phyloP scores from a whole-genome alignment of 345 rosid genomes.

The Streptanthus diversifolius region DNA sequence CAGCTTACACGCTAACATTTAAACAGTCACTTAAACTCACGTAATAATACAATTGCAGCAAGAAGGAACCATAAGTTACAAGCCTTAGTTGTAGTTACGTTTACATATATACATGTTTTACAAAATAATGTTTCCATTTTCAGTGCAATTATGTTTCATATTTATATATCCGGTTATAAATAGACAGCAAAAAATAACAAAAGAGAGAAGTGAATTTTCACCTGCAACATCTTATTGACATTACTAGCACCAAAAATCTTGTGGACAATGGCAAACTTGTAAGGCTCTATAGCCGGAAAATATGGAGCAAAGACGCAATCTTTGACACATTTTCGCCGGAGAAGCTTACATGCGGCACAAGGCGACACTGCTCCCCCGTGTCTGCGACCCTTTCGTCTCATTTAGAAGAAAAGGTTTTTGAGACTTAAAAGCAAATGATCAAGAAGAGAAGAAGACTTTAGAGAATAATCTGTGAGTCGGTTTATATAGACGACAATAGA shows the following conservation, averaged over 20 bases:
- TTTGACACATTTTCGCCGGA: conserved; percentile 71
- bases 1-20: not conserved
- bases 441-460: conserved; percentile 20
- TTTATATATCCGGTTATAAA: not conserved
- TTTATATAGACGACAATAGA: conserved; percentile 26
- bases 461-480: not conserved
- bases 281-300: conserved; percentile 84
- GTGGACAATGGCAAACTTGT: conserved; percentile 83
- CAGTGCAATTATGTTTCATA: not conserved
- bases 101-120: not conserved
- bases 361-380: conserved; percentile 64
- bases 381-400: conserved; percentile 50
- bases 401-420: conserved; percentile 12
- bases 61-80: not conserved
- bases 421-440: not conserved
- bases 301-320: conserved; percentile 88
- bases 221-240: conserved; percentile 94
- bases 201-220: conserved; percentile 23
- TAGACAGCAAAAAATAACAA: not conserved
- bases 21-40: not conserved
- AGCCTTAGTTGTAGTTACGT: not conserved
- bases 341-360: conserved; percentile 91
- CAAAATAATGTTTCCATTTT: not conserved
- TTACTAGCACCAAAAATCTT: conserved; percentile 97
- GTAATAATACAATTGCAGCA: not conserved